A percentile compares a stretch with the other conserved stretches of the same genome.
Evolutionary conservation across 352 stramenopile species (phyloP).

Genomic region (Phytophthora capsici): DNA sequence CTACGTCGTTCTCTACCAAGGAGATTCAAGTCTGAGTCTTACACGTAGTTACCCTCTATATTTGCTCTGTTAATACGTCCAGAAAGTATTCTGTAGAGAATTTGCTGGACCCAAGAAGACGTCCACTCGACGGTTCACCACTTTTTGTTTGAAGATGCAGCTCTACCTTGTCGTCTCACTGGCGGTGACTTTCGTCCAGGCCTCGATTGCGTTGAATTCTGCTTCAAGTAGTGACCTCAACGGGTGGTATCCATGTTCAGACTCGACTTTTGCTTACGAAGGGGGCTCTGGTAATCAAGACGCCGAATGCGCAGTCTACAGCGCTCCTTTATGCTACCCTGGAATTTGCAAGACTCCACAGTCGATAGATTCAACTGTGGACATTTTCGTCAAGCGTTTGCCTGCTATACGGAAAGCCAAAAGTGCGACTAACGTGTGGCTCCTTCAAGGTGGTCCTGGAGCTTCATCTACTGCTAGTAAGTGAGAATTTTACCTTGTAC

Average conservation of each 20-base stretch:
- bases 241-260: conserved; percentile 43
- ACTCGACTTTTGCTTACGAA: conserved; percentile 37
- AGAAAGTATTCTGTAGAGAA: conserved; percentile 5
- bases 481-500: not conserved
- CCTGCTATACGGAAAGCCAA: conserved; percentile 22
- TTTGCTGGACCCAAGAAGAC: conserved; percentile 3
- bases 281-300: conserved; percentile 7
- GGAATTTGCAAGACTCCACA: conserved; percentile 27
- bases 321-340: conserved; percentile 42
- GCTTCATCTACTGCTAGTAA: conserved; percentile 45
- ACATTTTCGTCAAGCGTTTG: conserved; percentile 58
- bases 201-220: conserved; percentile 7
- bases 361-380: conserved; percentile 21
- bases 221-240: conserved; percentile 23
- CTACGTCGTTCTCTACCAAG: not conserved
- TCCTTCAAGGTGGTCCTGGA: conserved; percentile 51
- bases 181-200: not conserved
- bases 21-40: not conserved
- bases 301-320: conserved; percentile 46
- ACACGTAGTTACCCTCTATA: not conserved
- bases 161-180: conserved; percentile 3
- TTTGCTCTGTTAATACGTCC: conserved; percentile 3
- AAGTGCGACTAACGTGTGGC: conserved; percentile 45
- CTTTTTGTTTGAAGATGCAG: conserved; percentile 4
- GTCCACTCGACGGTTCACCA: not conserved